Base-by-base conservation (phyloP, 1,284 basidiomycete species). In the Phylloporus sp. region DNA sequence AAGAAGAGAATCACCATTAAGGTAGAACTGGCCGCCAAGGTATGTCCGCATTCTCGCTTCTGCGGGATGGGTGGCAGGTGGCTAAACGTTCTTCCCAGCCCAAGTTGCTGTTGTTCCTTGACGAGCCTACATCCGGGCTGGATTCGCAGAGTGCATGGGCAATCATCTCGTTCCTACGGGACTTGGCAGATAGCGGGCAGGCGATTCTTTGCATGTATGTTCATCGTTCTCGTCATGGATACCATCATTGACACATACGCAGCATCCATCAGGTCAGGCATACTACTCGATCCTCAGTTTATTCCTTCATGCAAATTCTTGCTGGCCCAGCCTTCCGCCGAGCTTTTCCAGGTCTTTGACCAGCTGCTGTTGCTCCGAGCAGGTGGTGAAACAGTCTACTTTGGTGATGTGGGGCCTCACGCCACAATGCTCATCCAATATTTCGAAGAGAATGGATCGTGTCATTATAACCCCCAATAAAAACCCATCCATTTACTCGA, bases 101-200 rank as follows among this genome's bases (percentile, higher is more conserved):
- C 0, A 84, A 84, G 7, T 80, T 94, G 5, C 81, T 96, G 0
- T 82, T 96, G 29, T 95, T 95, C 83, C 80, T 94, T 62, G 93
- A 95, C 69, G 92, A 95, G 72, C 89, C 89, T 2, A 94, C 91
- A 0, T 93, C 92, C 17, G 94, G 95, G 51, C 80, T 97, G 32
- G 95, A 96, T 74, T 94, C 93, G 4, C 94, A 96, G 74, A 91
- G 89, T 56, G 94, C 95, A 1, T 96, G 92, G 91, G 91, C 90
- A 20, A 94, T 97, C 69, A 83, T 94, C 57, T 81, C 84, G 3
- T 91, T 96, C 73, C 81, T 96, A 56, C 84, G 90, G 24, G 87
- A 90, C 65, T 84, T 96, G n/a, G 91, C 95, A 15, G 85, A 92
- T 66, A 89, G 88, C 64, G 95, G 95, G 69, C 82, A 84, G 66